phyloP scores from a whole-genome alignment of 2,329 filamentous ascomycete genomes.

The Myrmaecium sp. region DNA sequence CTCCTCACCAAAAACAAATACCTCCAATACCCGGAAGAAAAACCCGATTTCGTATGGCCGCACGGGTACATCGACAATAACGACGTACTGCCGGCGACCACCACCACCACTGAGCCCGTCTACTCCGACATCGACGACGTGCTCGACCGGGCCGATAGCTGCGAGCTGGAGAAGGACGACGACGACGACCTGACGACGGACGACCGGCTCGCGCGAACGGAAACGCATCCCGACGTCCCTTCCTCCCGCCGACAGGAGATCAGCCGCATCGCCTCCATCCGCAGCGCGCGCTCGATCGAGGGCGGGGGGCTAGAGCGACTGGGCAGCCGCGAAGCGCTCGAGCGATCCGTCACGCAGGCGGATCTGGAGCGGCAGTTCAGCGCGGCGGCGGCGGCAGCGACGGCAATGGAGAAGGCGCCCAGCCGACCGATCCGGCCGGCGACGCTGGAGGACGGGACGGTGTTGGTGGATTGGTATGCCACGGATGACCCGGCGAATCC shows the following conservation, averaged over 20 bases:
- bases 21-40: slow-evolving; percentile 44
- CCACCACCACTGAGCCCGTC: slow-evolving; percentile 5
- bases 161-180: background rate
- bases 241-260: slow-evolving; percentile 17
- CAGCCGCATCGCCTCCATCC: slow-evolving; percentile 4
- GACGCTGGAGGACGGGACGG: slow-evolving; percentile 18
- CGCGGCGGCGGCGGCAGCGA: slow-evolving; percentile 11
- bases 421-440: slow-evolving; percentile 19
- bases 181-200: background rate
- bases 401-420: slow-evolving; percentile 17
- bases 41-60: slow-evolving; percentile 36
- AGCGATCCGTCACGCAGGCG: slow-evolving; percentile 17
- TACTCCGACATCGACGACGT: slow-evolving; percentile 2
- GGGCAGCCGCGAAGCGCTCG: slow-evolving; percentile 19
- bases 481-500: slow-evolving; percentile 16
- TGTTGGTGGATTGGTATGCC: slow-evolving; percentile 27
- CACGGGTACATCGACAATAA: slow-evolving; percentile 18
- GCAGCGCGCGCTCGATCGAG: background rate
- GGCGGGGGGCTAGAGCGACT: slow-evolving; percentile 17
- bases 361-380: slow-evolving; percentile 25
- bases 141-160: background rate
- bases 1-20: slow-evolving; percentile 34
- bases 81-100: slow-evolving; percentile 4
- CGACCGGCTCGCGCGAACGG: background rate
- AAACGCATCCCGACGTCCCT: slow-evolving; percentile 4